These are phyloP conservation scores for Aspergillus floridensis DNA, from an alignment of 2,329 filamentous ascomycete species.

Conservation along the genomic window DNA sequence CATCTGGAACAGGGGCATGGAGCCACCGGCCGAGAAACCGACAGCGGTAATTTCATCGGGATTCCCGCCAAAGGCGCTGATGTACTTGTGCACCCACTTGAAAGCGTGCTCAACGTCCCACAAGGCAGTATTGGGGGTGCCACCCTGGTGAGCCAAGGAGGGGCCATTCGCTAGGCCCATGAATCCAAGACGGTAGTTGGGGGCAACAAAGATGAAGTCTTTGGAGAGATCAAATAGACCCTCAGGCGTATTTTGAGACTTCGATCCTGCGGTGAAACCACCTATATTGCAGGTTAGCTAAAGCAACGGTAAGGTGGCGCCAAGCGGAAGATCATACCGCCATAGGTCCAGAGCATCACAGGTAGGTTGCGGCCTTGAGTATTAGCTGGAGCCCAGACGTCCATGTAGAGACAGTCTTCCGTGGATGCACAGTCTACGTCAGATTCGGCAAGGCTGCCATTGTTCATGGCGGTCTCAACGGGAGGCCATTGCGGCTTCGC, in stretches of 20 bases:
- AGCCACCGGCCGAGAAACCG: too few species aligned
- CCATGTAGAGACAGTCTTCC: too few species aligned
- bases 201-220: neutral
- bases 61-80: neutral
- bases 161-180: neutral
- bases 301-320: neutral
- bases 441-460: too few species aligned
- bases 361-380: too few species aligned
- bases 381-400: too few species aligned
- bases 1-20: neutral
- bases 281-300: neutral
- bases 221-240: neutral
- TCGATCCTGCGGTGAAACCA: neutral
- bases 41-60: neutral
- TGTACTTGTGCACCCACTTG: conserved; percentile 1
- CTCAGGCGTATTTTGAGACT: neutral
- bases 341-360: too few species aligned
- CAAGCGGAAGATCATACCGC: too few species aligned
- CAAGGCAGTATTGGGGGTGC: neutral
- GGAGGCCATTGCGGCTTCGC: too few species aligned
- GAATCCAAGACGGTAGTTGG: neutral
- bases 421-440: too few species aligned
- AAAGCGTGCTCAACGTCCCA: neutral
- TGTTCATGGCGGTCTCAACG: too few species aligned
- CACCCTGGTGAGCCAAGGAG: neutral